Conservation (phyloP, 2,329 filamentous ascomycete genomes). For the Xylariaceae sp. region DNA sequence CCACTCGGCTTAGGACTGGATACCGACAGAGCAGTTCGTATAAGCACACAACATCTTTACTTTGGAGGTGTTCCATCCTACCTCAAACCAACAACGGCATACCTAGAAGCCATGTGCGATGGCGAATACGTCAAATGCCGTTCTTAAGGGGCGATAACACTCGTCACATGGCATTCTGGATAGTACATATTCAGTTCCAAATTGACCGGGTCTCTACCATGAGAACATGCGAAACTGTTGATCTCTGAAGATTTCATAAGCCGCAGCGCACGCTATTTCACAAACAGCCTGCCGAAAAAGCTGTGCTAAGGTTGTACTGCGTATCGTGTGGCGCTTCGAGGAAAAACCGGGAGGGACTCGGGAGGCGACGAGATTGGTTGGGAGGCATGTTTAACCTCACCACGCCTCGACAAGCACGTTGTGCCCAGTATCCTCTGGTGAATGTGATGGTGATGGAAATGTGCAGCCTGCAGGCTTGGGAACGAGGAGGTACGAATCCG, state of each 20-base stretch:
- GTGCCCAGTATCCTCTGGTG: conserved; percentile 4
- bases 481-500: too few species aligned
- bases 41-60: too few species aligned
- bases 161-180: background rate
- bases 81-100: conserved; percentile 1
- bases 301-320: conserved; percentile 2
- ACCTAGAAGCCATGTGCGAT: background rate
- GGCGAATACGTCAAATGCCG: too few species aligned
- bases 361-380: conserved; percentile 7
- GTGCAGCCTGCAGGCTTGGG: conserved; percentile 28
- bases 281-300: background rate
- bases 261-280: background rate
- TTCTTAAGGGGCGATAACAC: background rate
- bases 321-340: conserved; percentile 17
- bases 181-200: background rate
- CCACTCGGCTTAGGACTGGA: conserved; percentile 12
- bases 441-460: conserved; percentile 25
- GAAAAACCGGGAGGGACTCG: conserved; percentile 1
- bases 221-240: background rate
- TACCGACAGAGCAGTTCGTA: conserved; percentile 1
- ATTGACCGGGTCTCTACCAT: background rate
- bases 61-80: background rate
- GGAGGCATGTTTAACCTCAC: conserved; percentile 5
- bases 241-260: background rate
- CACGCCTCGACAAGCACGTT: conserved; percentile 9